These are phyloP conservation scores for Lizonia empirigonia DNA, from an alignment of 2,329 filamentous ascomycete species.

Conservation along the genomic window DNA sequence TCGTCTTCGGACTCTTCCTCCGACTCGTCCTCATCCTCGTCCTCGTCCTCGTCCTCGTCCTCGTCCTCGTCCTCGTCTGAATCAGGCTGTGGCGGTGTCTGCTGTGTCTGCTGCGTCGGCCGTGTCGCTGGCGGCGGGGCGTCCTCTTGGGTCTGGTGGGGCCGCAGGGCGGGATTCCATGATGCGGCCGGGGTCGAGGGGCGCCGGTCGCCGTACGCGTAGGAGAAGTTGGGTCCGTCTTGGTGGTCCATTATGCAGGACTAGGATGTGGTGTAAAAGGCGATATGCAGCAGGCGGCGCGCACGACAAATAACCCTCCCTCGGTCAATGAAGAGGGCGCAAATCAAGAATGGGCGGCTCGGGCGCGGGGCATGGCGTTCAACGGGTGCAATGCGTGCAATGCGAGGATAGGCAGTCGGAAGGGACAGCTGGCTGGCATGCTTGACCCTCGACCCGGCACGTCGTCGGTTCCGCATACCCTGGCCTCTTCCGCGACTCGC, in stretches of 20 bases:
- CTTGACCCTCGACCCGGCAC: not conserved
- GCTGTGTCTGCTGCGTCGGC: constrained; percentile 8
- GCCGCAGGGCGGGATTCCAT: constrained; percentile 63
- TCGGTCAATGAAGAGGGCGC: constrained; percentile 16
- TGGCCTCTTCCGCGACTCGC: constrained; percentile 15
- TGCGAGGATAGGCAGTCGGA: constrained; percentile 14
- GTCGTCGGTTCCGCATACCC: constrained; percentile 10
- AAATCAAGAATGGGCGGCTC: constrained; percentile 32
- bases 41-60: constrained; percentile 10
- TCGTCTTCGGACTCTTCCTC: constrained; percentile 10
- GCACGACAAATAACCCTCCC: too few relatives aligned
- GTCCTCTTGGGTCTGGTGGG: constrained; percentile 27
- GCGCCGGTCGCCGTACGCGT: constrained; percentile 42
- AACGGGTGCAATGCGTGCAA: constrained; percentile 21
- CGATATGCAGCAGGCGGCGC: constrained; percentile 48
- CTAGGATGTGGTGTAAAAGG: constrained; percentile 33
- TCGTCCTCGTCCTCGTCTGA: constrained; percentile 23
- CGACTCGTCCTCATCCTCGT: constrained; percentile 13
- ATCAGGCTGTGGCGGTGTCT: constrained; percentile 21
- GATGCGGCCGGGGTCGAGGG: constrained; percentile 39
- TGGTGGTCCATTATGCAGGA: constrained; percentile 43
- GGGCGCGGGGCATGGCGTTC: constrained; percentile 27
- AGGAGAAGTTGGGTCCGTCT: constrained; percentile 49
- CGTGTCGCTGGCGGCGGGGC: constrained; percentile 6
- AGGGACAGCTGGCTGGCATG: constrained; percentile 38